Evolutionary conservation across 768 basidiomycete species (phyloP), one percentile per base, ranked within the genome.

Genomic region (Tulasnella sp.): DNA sequence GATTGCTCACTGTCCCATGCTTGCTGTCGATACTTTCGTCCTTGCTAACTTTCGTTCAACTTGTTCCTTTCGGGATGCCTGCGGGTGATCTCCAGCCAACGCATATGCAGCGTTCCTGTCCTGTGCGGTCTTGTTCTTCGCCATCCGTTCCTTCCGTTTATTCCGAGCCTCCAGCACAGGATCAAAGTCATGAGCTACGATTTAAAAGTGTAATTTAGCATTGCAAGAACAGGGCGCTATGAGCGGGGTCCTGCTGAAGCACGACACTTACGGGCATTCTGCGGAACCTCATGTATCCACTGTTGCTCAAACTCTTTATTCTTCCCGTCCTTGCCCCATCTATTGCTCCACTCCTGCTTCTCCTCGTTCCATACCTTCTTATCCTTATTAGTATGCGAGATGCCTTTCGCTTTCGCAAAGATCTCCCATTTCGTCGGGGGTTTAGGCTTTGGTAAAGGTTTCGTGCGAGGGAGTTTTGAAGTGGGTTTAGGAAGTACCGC

Each of bases 381-480:
- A 11, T 94, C 90, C 46, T 80, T 80, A 49, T 73, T 78, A 67
- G 74, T 80, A 66, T 96, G 82, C 66, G 82, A 81, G 66, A 98
- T 98, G 38, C 96, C 96, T 74, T 96, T 97, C 38, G 88, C 84
- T 49, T 83, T 82, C 3, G 94, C 94, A 67, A 98, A 99, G 58
- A 80, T 77, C 74, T 98, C 90, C 96, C 96, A 99, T 71, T 96
- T 98, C 5, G 94, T 98, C 31, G 78, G 82, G 8, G 85, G 84
- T 72, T 94, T 96, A 2, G 87, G 86, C 66, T 92, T 93, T 0
- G 93, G 96, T 2, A 98, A 75, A 0, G 88, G 90, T 69, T 99
- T 98, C 29, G 92, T 79, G 22, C 96, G 81, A 0, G 96, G 96
- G 0, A 98, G 79, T 49, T 76, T 74, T 25, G 85, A 88, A 1